phyloP scores from a whole-genome alignment of 2,329 filamentous ascomycete genomes.

The Pseudogymnoascus sp. region DNA sequence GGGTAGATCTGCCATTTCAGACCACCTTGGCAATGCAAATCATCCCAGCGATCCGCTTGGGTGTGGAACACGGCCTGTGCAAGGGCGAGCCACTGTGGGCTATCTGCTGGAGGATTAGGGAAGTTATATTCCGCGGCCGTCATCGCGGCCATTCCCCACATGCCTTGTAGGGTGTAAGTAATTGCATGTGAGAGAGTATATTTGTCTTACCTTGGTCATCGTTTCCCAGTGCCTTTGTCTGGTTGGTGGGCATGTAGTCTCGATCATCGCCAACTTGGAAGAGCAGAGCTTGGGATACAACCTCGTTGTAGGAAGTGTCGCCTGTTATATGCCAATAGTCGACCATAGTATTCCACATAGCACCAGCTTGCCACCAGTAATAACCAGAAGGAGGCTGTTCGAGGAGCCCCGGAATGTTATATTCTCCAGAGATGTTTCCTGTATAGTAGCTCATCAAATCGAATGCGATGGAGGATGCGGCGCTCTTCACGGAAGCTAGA shows the following conservation, averaged over 20 bases:
- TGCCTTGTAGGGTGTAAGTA: slow-evolving; percentile 38
- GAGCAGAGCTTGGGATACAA: slow-evolving; percentile 47
- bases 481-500: slow-evolving; percentile 29
- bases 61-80: slow-evolving; percentile 76
- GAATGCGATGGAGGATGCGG: slow-evolving; percentile 27
- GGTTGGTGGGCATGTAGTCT: slow-evolving; percentile 51
- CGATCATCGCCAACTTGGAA: slow-evolving; percentile 49
- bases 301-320: slow-evolving; percentile 49
- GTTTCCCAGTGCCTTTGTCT: slow-evolving; percentile 30
- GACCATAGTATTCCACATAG: slow-evolving; percentile 52
- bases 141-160: slow-evolving; percentile 81
- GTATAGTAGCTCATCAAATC: slow-evolving; percentile 37
- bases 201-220: slow-evolving; percentile 27
- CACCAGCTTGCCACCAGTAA: slow-evolving; percentile 56
- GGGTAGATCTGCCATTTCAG: slow-evolving; percentile 81
- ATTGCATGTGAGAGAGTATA: background rate
- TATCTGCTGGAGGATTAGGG: slow-evolving; percentile 54
- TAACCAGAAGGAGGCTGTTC: slow-evolving; percentile 39
- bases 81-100: slow-evolving; percentile 71
- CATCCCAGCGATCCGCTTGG: slow-evolving; percentile 65
- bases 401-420: slow-evolving; percentile 42
- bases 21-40: slow-evolving; percentile 59
- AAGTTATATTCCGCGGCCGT: slow-evolving; percentile 71
- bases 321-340: slow-evolving; percentile 59
- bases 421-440: slow-evolving; percentile 32